Evolutionary conservation across 2,329 filamentous ascomycete genomes (phyloP).

Genomic region (Orbilia blumenaviensis): DNA sequence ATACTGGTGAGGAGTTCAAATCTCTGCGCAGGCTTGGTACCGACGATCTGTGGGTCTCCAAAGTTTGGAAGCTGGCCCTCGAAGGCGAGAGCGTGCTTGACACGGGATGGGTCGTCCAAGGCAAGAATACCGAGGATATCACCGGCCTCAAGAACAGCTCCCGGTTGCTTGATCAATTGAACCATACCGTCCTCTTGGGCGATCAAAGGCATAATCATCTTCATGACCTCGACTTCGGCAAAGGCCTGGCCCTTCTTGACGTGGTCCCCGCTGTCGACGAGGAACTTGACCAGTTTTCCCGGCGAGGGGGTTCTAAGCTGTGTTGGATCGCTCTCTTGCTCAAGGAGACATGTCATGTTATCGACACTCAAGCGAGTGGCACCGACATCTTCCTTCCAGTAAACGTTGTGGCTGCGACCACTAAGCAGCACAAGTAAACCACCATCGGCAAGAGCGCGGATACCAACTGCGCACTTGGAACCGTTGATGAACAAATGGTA

Average conservation of each 20-base stretch:
- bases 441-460: slow-evolving; percentile 91
- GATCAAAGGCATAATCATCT: slow-evolving; percentile 99
- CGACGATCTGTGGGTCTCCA: slow-evolving; percentile 84
- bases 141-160: slow-evolving; percentile 95
- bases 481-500: slow-evolving; percentile 99
- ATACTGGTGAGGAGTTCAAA: slow-evolving; percentile 80
- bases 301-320: slow-evolving; percentile 94
- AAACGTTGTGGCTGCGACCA: slow-evolving; percentile 95
- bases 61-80: slow-evolving; percentile 87
- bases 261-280: slow-evolving; percentile 93
- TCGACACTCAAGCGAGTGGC: slow-evolving; percentile 95
- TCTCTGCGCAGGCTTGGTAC: slow-evolving; percentile 88
- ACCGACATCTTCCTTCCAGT: slow-evolving; percentile 99
- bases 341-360: slow-evolving; percentile 95
- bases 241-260: slow-evolving; percentile 91
- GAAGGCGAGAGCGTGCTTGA: slow-evolving; percentile 96
- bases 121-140: slow-evolving; percentile 98
- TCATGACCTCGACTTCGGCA: slow-evolving; percentile 99
- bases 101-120: slow-evolving; percentile 91
- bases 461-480: slow-evolving; percentile 91
- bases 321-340: slow-evolving; percentile 98
- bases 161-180: slow-evolving; percentile 98
- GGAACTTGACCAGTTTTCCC: slow-evolving; percentile 97
- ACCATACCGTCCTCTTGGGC: slow-evolving; percentile 95
- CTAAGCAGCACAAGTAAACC: slow-evolving; percentile 89